Evolutionary conservation across 495 filamentous ascomycete genomes (phyloP).

Genomic region (Talaromyces wortmannii): DNA sequence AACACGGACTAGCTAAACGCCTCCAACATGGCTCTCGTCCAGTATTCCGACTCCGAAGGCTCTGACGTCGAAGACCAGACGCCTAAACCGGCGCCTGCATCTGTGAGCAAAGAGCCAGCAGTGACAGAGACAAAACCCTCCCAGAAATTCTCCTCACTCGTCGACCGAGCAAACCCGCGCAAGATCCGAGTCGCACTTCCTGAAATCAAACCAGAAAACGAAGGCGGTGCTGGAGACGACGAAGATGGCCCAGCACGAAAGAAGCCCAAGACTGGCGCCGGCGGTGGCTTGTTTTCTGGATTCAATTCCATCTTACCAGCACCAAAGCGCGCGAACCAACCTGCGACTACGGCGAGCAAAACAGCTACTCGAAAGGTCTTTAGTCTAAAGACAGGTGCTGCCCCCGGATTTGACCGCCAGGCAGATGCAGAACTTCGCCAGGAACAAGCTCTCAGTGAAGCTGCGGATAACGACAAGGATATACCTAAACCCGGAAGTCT

Average conservation of each 20-base stretch:
- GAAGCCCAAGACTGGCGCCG: conserved; percentile 47
- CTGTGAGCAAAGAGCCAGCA: conserved; percentile 9
- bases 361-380: conserved; percentile 38
- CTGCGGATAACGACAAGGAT: conserved; percentile 5
- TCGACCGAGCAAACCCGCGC: conserved; percentile 71
- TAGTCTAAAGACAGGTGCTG: conserved; percentile 71
- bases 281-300: conserved; percentile 55
- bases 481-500: conserved; percentile 14
- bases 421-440: conserved; percentile 34
- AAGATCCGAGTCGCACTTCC: conserved; percentile 78
- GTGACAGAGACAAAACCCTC: conserved; percentile 19
- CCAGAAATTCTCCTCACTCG: conserved; percentile 58
- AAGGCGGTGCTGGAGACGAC: conserved; percentile 20
- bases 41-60: conserved; percentile 80
- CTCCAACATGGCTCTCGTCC: conserved; percentile 61
- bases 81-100: background rate
- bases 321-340: conserved; percentile 53
- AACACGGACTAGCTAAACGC: conserved; percentile 2
- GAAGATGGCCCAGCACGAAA: conserved; percentile 65
- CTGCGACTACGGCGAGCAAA: conserved; percentile 23
- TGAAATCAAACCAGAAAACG: conserved; percentile 34
- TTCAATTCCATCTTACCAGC: conserved; percentile 87
- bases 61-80: conserved; percentile 51
- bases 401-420: conserved; percentile 68
- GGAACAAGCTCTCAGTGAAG: conserved; percentile 15